Percentiles rank a stretch among this genome's conserved stretches.
Conservation (phyloP, 1,284 basidiomycete species). For the Xanthoconium separans region DNA sequence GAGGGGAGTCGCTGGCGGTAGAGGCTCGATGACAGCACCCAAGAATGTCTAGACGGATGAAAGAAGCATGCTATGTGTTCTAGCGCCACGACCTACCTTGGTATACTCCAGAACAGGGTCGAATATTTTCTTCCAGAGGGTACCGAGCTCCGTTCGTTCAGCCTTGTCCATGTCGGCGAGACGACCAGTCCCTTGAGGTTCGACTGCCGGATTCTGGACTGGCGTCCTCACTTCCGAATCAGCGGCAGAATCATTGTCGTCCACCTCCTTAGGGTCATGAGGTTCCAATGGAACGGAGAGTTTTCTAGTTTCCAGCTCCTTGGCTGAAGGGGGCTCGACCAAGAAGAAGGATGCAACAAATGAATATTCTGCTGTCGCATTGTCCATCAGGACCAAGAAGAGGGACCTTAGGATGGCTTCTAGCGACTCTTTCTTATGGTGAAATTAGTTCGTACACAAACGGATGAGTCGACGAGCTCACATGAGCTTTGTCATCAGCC, state of each 20-base stretch:
- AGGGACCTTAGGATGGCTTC: constrained; percentile 85
- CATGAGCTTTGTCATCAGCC: constrained; percentile 82
- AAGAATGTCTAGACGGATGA: constrained; percentile 58
- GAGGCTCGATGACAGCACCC: constrained; percentile 60
- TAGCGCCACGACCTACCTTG: constrained; percentile 47
- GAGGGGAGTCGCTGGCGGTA: constrained; percentile 71
- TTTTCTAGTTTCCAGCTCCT: constrained; percentile 36
- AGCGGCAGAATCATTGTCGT: constrained; percentile 35
- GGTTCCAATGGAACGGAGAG: constrained; percentile 28
- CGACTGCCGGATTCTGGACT: constrained; percentile 7
- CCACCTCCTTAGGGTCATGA: constrained; percentile 9
- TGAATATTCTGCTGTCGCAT: constrained; percentile 86
- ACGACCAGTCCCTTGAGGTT: constrained; percentile 24
- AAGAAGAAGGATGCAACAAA: constrained; percentile 86
- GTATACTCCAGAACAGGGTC: constrained; percentile 86
- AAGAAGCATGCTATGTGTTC: not conserved
- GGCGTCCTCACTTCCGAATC: constrained; percentile 41
- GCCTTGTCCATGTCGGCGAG: constrained; percentile 47
- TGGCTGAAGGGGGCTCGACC: constrained; percentile 36
- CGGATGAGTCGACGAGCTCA: constrained; percentile 39
- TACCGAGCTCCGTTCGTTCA: constrained; percentile 54
- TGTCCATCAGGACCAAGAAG: constrained; percentile 89
- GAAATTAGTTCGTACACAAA: constrained; percentile 8
- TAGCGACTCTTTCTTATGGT: constrained; percentile 72
- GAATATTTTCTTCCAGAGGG: constrained; percentile 88